Percentiles rank a stretch among this genome's conserved stretches.
Conservation (phyloP, 2,329 filamentous ascomycete species). For the Venturia effusa region DNA sequence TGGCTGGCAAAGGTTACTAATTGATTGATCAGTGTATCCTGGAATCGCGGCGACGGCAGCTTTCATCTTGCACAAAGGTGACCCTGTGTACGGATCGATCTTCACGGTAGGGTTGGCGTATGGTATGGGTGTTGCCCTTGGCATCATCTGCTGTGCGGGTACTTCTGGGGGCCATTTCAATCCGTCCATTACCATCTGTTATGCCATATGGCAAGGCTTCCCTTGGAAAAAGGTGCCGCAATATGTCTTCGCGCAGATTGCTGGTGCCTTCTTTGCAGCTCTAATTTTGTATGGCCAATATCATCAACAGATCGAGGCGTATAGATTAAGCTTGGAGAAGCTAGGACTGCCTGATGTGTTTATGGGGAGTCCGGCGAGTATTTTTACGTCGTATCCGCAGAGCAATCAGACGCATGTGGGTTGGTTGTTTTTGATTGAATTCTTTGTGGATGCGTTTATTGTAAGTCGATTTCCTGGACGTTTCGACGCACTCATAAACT, state of each 20-base stretch:
- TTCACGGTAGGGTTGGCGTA: conserved; percentile 47
- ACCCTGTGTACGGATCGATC: conserved; percentile 37
- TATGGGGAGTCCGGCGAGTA: conserved; percentile 41
- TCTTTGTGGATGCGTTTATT: conserved; percentile 47
- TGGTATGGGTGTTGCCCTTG: conserved; percentile 46
- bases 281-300: conserved; percentile 49
- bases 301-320: conserved; percentile 37
- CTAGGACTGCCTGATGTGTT: conserved; percentile 30
- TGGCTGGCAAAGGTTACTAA: background rate
- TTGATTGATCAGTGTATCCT: conserved; percentile 17
- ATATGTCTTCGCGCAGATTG: conserved; percentile 46
- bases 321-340: conserved; percentile 29
- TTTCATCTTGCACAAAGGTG: conserved; percentile 37
- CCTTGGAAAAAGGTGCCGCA: conserved; percentile 29
- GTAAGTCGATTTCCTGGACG: conserved; percentile 15
- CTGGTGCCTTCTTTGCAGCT: conserved; percentile 46
- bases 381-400: conserved; percentile 44
- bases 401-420: conserved; percentile 41
- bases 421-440: conserved; percentile 48
- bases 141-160: conserved; percentile 45
- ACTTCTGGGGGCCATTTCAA: conserved; percentile 47
- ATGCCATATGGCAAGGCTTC: conserved; percentile 44
- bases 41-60: conserved; percentile 43
- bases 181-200: conserved; percentile 32
- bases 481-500: too few species aligned